Conservation (phyloP, 768 basidiomycete genomes). For the Roridomyces roridus region DNA sequence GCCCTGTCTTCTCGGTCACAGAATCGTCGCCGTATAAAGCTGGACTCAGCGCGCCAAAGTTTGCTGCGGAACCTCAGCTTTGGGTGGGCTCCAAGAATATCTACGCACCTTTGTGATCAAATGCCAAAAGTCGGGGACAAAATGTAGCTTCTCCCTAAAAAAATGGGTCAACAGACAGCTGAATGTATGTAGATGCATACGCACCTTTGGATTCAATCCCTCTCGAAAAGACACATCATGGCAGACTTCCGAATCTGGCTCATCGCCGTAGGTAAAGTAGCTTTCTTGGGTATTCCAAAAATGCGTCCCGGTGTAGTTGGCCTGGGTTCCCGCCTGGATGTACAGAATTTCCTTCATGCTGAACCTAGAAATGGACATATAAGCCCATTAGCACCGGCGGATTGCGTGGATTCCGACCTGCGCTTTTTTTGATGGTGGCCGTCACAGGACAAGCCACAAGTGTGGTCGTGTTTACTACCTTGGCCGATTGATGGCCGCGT, state of each 20-base stretch:
- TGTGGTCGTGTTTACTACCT: too few species aligned
- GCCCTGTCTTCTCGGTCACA: constrained; percentile 15
- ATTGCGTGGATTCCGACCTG: too few species aligned
- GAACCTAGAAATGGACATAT: too few species aligned
- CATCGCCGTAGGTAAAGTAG: constrained; percentile 61
- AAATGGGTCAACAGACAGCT: constrained; percentile 6
- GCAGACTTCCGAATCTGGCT: constrained; percentile 49
- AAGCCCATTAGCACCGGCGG: too few species aligned
- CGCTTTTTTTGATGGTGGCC: too few species aligned
- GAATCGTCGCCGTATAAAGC: constrained; percentile 41
- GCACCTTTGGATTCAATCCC: constrained; percentile 55
- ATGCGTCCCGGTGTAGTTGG: constrained; percentile 77
- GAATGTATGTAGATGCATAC: background rate
- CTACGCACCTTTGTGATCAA: constrained; percentile 68
- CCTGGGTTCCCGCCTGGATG: constrained; percentile 70
- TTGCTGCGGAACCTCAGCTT: constrained; percentile 45
- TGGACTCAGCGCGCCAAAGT: constrained; percentile 66
- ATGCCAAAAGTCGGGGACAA: constrained; percentile 68
- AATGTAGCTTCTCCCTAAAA: constrained; percentile 52
- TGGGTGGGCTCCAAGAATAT: constrained; percentile 1
- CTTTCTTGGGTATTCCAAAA: constrained; percentile 85
- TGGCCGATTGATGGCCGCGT: too few species aligned
- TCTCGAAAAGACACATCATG: constrained; percentile 73
- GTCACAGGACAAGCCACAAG: too few species aligned
- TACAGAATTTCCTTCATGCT: constrained; percentile 81